Conservation (phyloP, 1,284 basidiomycete genomes). For the Puccinia polysora region DNA sequence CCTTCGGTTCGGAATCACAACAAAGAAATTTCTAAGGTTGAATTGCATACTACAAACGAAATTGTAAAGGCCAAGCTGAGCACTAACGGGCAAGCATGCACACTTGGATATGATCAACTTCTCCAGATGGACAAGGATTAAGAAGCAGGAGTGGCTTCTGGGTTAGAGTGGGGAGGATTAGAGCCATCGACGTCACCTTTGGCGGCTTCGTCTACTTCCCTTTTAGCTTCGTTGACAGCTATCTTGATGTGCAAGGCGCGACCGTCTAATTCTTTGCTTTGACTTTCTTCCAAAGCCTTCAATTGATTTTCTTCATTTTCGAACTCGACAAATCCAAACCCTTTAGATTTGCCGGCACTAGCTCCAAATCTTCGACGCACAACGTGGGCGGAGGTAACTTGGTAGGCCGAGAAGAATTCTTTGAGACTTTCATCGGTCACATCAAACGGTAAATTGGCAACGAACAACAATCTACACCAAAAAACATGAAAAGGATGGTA, state of each 20-base stretch:
- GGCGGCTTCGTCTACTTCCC: slow-evolving; percentile 1
- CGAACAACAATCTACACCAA: slow-evolving; percentile 65
- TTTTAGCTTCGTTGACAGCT: slow-evolving; percentile 44
- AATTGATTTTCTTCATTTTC: slow-evolving; percentile 74
- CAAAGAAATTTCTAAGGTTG: too few species aligned
- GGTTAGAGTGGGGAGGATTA: too few species aligned
- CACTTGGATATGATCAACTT: too few species aligned
- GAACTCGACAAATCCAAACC: slow-evolving; percentile 89
- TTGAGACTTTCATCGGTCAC: slow-evolving; percentile 73
- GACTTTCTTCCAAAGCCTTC: slow-evolving; percentile 71
- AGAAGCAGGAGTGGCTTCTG: too few species aligned
- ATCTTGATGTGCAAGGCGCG: slow-evolving; percentile 47
- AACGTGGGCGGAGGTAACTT: slow-evolving; percentile 74
- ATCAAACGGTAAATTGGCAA: slow-evolving; percentile 88
- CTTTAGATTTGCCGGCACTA: slow-evolving; percentile 72
- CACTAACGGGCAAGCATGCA: too few species aligned
- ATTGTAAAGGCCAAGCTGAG: too few species aligned
- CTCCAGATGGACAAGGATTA: too few species aligned
- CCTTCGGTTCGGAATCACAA: too few species aligned
- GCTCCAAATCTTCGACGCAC: slow-evolving; percentile 74
- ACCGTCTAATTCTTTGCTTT: slow-evolving; percentile 67
- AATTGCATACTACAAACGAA: too few species aligned
- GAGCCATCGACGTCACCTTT: background rate
- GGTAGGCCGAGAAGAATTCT: slow-evolving; percentile 73
- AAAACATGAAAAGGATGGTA: background rate